Base-by-base conservation (phyloP, 345 rosid genomes). In the Carallia brachiata region DNA sequence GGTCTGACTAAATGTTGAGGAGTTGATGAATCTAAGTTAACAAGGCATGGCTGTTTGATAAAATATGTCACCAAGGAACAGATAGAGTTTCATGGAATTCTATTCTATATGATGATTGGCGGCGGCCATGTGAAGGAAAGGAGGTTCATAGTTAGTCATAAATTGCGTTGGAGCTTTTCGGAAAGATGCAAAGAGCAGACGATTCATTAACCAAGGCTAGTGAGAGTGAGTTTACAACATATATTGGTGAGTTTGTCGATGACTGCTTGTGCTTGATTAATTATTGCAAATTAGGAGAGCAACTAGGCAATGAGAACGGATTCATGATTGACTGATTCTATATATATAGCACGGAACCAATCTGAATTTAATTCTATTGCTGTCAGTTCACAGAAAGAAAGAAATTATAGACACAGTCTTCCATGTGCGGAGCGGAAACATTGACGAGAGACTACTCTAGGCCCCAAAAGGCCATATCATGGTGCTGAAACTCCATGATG, bases 401-500 rank as follows among this genome's bases (percentile, higher is more conserved):
- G 90, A 96, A 57, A 79, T 90, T 61, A 81, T 88, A 66, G 91
- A 89, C 81, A 48, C 86, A 89, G 98, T 89, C 84, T 62, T 85
- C 92, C 77, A 88, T 84, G 77, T 86, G 89, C 93, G 0, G 92
- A 96, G 90, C 40, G 97, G 97, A 36, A 69, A 83, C 62, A 57
- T 23, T 23, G 23, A 23, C 23, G 23, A 23, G 23, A 23, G 23
- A 23, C 23, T 23, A 23, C 23, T 23, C 23, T 23, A 23, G 23
- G 23, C 23, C 23, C 23, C 23, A 23, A 23, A 23, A 23, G 23
- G 23, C 23, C 23, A 88, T 75, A 36, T 72, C 88, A 58, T 83
- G 94, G 3, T 89, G 97, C 70, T 93, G 92, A 92, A 93, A 93
- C 71, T 88, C 96, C 62, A 86, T 88, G 82, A 54, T 12, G 90